These are phyloP conservation scores for Syzygium aromaticum DNA, from an alignment of 345 rosid species.

Conservation along the genomic window DNA sequence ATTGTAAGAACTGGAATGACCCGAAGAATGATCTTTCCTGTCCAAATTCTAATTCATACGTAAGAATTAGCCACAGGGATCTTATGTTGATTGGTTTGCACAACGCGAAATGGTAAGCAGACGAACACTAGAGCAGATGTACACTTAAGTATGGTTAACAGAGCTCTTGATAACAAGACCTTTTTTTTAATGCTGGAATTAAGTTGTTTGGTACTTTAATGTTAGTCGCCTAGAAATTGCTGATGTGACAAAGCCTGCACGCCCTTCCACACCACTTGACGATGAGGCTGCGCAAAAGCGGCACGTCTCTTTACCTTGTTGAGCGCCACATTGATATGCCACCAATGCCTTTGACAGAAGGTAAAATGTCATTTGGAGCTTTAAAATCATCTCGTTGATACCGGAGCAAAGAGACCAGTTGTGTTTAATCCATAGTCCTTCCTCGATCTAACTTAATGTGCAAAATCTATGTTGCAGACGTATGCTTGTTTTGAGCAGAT, in stretches of 20 bases:
- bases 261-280: slow-evolving; percentile 76
- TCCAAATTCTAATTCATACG: not conserved
- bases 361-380: slow-evolving; percentile 19
- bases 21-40: not conserved
- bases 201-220: slow-evolving; percentile 18
- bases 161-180: not conserved
- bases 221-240: slow-evolving; percentile 62
- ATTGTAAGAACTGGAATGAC: not conserved
- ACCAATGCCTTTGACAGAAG: slow-evolving; percentile 96
- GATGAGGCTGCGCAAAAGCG: slow-evolving; percentile 90
- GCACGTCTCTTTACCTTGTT: slow-evolving; percentile 93
- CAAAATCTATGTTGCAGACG: slow-evolving; percentile 38
- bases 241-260: slow-evolving; percentile 93
- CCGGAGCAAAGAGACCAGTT: not conserved
- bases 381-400: not conserved
- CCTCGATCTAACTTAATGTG: not conserved
- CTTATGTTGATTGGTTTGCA: not conserved
- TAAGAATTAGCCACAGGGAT: not conserved
- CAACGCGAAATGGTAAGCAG: not conserved
- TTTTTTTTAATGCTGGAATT: not conserved
- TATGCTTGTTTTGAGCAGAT: slow-evolving; percentile 86
- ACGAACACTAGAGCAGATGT: not conserved
- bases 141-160: not conserved
- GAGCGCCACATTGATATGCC: slow-evolving; percentile 98
- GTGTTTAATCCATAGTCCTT: not conserved